These are phyloP conservation scores for Boletus austroedulis DNA, from an alignment of 1,284 basidiomycete genomes.

Conservation along the genomic window DNA sequence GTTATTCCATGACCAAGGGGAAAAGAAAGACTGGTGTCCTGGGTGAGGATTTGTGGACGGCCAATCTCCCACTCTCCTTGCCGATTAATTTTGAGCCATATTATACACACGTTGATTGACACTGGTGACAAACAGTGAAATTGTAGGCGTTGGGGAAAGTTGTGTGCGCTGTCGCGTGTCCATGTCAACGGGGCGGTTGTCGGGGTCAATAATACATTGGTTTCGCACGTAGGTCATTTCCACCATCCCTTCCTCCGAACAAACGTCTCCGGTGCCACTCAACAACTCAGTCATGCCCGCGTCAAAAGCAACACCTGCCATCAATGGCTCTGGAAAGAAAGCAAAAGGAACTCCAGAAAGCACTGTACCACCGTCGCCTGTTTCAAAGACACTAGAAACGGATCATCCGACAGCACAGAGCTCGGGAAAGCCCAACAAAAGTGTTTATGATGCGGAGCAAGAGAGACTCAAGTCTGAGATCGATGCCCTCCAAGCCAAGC, in stretches of 20 bases:
- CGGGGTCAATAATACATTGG: background rate
- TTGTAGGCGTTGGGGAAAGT: too few relatives aligned
- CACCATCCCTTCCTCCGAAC: background rate
- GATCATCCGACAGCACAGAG: conserved; percentile 40
- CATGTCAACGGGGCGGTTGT: background rate
- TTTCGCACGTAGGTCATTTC: conserved; percentile 20
- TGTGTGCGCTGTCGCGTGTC: too few relatives aligned
- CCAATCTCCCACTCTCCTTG: too few relatives aligned
- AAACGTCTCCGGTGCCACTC: background rate
- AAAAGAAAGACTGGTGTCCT: too few relatives aligned
- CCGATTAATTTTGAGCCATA: too few relatives aligned
- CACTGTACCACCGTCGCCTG: conserved; percentile 50
- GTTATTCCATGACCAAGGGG: too few relatives aligned
- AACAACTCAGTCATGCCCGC: conserved; percentile 45
- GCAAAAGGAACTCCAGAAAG: conserved; percentile 39
- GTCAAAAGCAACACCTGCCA: conserved; percentile 52
- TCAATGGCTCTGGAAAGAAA: conserved; percentile 44
- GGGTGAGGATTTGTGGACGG: too few relatives aligned
- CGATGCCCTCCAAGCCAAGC: conserved; percentile 72
- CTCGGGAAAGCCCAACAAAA: conserved; percentile 76
- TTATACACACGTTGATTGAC: too few relatives aligned
- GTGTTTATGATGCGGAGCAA: conserved; percentile 79
- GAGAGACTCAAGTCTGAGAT: conserved; percentile 80
- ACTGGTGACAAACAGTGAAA: too few relatives aligned
- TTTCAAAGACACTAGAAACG: conserved; percentile 42